Evolutionary conservation across 768 basidiomycete species (phyloP).

Genomic region (Lactarius tabidus): DNA sequence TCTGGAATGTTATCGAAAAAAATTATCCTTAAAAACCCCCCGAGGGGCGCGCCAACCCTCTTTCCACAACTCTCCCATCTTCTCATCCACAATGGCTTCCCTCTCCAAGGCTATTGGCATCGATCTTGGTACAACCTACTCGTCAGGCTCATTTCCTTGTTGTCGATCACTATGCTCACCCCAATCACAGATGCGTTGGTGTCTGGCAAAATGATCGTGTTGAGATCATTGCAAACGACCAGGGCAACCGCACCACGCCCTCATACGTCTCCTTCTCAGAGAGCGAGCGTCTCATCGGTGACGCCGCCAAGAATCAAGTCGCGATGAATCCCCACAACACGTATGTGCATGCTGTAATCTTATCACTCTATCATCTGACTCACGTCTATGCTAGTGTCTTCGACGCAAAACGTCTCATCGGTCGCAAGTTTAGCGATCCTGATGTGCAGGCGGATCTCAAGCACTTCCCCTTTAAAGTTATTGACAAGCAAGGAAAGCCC

Average conservation of each 20-base stretch:
- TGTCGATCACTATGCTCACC: conserved; percentile 7
- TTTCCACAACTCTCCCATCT: conserved; percentile 17
- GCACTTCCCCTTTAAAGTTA: conserved; percentile 93
- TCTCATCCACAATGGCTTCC: conserved; percentile 27
- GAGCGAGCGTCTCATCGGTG: conserved; percentile 95
- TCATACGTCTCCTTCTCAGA: conserved; percentile 96
- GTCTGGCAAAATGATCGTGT: conserved; percentile 99
- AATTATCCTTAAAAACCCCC: conserved; percentile 28
- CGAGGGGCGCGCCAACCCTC: conserved; percentile 18
- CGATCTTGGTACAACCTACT: conserved; percentile 91
- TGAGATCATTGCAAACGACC: conserved; percentile 96
- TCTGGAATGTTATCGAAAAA: conserved; percentile 31
- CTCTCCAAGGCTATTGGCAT: conserved; percentile 84
- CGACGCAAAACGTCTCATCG: conserved; percentile 97
- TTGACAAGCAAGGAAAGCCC: conserved; percentile 85
- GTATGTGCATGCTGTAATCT: conserved; percentile 34
- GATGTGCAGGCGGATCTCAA: conserved; percentile 82
- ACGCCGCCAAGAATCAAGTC: conserved; percentile 98
- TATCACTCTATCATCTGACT: conserved; percentile 26
- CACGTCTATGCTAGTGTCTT: conserved; percentile 60
- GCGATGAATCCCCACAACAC: conserved; percentile 98
- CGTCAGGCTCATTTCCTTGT: conserved; percentile 45
- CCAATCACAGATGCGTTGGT: conserved; percentile 78
- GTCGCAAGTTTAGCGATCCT: conserved; percentile 80
- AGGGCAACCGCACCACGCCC: conserved; percentile 92